phyloP scores from a whole-genome alignment of 2,329 filamentous ascomycete genomes.

The Venturiaceae sp. region DNA sequence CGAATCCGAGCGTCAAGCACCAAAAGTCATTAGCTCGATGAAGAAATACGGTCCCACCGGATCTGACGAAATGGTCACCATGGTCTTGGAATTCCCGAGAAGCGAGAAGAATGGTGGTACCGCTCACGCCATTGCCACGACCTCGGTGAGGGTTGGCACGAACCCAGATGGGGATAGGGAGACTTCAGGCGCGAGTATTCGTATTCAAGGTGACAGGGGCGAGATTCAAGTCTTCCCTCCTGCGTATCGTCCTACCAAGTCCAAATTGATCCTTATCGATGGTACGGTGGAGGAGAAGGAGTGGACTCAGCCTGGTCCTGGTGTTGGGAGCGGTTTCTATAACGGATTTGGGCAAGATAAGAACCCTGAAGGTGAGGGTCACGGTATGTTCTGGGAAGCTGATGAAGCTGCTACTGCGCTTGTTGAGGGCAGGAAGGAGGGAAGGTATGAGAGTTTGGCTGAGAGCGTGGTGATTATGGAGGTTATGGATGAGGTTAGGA shows the following conservation, averaged over 20 bases:
- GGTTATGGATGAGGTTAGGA: slow-evolving; percentile 59
- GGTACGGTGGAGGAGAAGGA: slow-evolving; percentile 38
- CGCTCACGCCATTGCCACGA: slow-evolving; percentile 58
- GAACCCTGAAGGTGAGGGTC: slow-evolving; percentile 49
- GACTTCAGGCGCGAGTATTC: slow-evolving; percentile 55
- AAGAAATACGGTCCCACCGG: slow-evolving; percentile 68
- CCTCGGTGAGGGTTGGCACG: slow-evolving; percentile 47
- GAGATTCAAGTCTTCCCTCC: slow-evolving; percentile 73
- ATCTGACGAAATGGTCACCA: slow-evolving; percentile 67
- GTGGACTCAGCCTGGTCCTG: slow-evolving; percentile 36
- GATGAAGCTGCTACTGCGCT: slow-evolving; percentile 69
- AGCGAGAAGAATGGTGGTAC: slow-evolving; percentile 38
- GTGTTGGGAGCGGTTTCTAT: slow-evolving; percentile 35
- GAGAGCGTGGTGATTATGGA: slow-evolving; percentile 86
- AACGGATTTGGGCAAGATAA: slow-evolving; percentile 34
- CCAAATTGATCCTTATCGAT: slow-evolving; percentile 21
- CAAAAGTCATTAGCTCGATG: slow-evolving; percentile 55
- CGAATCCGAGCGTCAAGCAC: slow-evolving; percentile 51
- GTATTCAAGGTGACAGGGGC: slow-evolving; percentile 70
- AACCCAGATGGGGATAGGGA: slow-evolving; percentile 50
- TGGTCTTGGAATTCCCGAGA: slow-evolving; percentile 66
- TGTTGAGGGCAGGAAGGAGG: slow-evolving; percentile 68
- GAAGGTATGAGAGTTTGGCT: slow-evolving; percentile 48
- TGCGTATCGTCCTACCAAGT: slow-evolving; percentile 53
- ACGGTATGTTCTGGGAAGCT: slow-evolving; percentile 86